phyloP scores from a whole-genome alignment of 192 early-diverging fungal genomes.

The Coemansia sp. region DNA sequence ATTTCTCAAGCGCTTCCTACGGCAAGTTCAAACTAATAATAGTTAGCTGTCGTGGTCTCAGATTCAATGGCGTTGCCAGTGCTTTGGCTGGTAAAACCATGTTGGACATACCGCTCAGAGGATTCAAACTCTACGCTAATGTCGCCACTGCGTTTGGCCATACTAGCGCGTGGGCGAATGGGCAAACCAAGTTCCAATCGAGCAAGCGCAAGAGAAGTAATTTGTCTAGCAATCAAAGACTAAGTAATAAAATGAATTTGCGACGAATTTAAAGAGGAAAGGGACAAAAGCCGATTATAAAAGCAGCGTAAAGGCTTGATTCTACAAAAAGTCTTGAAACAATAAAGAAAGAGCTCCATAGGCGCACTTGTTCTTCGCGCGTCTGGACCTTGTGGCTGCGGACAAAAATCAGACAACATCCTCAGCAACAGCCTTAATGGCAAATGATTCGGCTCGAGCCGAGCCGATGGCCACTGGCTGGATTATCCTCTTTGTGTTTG shows the following conservation, averaged over 20 bases:
- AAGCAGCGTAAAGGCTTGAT: too few relatives aligned
- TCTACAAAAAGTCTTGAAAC: too few relatives aligned
- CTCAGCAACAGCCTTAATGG: too few relatives aligned
- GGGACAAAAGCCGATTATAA: too few relatives aligned
- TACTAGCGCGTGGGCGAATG: too few relatives aligned
- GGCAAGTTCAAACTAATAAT: background rate
- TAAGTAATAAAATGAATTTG: too few relatives aligned
- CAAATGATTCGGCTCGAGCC: background rate
- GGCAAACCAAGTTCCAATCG: too few relatives aligned
- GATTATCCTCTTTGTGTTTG: too few relatives aligned
- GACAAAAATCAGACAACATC: background rate
- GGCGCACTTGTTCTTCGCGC: too few relatives aligned
- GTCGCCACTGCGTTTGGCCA: slow-evolving; percentile 29
- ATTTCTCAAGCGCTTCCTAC: slow-evolving; percentile 46
- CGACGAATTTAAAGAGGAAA: too few relatives aligned
- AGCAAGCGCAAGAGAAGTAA: background rate
- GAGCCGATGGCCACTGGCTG: too few relatives aligned
- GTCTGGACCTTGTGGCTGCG: background rate
- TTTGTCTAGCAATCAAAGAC: background rate
- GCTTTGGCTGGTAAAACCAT: background rate
- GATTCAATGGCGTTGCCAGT: background rate
- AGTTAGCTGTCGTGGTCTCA: background rate
- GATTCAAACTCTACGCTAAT: slow-evolving; percentile 28
- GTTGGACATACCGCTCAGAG: slow-evolving; percentile 23
- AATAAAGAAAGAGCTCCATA: too few relatives aligned